These are phyloP conservation scores for Papiliotrema nemorosa DNA, from an alignment of 1,284 basidiomycete species.

Conservation along the genomic window DNA sequence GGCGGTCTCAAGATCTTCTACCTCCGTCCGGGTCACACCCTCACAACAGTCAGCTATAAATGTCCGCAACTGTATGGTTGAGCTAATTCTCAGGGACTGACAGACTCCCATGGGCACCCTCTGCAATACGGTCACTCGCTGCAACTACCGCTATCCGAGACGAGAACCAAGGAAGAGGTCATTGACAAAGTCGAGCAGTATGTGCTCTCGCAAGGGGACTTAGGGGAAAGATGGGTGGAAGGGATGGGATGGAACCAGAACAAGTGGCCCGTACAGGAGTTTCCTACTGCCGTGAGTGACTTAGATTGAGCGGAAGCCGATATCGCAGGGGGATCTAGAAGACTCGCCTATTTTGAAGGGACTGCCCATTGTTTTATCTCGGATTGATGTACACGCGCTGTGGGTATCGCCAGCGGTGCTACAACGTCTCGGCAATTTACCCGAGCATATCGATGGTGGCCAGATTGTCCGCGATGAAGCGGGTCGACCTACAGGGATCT, in stretches of 20 bases:
- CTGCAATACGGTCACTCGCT: conserved; percentile 52
- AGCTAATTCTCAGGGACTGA: conserved; percentile 33
- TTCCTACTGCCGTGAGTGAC: conserved; percentile 73
- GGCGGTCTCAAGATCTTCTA: conserved; percentile 44
- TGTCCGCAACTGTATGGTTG: background rate
- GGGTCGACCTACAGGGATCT: conserved; percentile 68
- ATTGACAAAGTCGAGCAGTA: conserved; percentile 62
- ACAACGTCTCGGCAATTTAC: conserved; percentile 55
- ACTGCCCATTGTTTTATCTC: conserved; percentile 64
- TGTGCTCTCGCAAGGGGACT: conserved; percentile 42
- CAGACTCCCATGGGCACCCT: conserved; percentile 66
- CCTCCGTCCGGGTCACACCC: conserved; percentile 32
- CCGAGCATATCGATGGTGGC: conserved; percentile 66
- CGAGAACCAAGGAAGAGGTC: conserved; percentile 60
- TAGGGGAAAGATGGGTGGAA: conserved; percentile 60
- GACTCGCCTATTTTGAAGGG: conserved; percentile 62
- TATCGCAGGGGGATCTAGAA: conserved; percentile 59
- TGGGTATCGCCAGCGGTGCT: conserved; percentile 74
- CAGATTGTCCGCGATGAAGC: conserved; percentile 62
- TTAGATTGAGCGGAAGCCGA: background rate
- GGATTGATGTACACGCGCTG: conserved; percentile 76
- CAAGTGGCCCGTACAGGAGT: conserved; percentile 56
- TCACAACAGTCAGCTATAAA: conserved; percentile 38
- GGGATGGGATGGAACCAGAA: conserved; percentile 95
- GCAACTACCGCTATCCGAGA: conserved; percentile 61